phyloP scores from a whole-genome alignment of 495 filamentous ascomycete genomes.

The Neurospora tetraspora region DNA sequence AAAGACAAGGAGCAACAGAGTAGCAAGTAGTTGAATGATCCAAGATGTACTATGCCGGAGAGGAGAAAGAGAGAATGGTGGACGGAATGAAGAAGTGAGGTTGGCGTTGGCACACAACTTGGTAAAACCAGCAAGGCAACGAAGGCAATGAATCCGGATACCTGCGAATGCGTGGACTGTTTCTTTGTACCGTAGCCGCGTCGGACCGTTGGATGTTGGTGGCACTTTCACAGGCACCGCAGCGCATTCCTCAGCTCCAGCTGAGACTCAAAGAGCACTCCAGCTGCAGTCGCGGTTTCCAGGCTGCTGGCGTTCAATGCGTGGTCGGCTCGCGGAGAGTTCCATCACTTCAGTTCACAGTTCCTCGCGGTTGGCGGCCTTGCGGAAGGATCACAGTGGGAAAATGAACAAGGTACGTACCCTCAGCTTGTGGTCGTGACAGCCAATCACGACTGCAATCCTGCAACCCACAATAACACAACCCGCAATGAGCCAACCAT shows the following conservation, averaged over 20 bases:
- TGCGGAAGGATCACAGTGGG: neutral
- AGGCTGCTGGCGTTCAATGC: neutral
- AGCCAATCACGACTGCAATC: neutral
- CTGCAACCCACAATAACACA: neutral
- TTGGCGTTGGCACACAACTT: neutral
- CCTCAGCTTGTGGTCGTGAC: neutral
- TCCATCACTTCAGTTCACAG: neutral
- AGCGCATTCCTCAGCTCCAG: neutral
- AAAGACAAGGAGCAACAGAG: neutral
- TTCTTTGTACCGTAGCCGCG: neutral
- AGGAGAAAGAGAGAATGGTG: neutral
- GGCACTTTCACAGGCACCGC: neutral
- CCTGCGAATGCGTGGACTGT: neutral
- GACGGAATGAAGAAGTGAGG: neutral
- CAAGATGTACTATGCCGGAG: neutral
- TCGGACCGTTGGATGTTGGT: neutral
- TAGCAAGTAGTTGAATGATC: neutral
- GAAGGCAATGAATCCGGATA: neutral
- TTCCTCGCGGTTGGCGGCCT: neutral
- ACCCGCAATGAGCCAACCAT: neutral
- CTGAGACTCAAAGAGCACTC: neutral
- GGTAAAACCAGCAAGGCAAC: neutral
- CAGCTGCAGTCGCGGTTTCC: neutral
- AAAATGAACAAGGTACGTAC: neutral
- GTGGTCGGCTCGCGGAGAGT: neutral